Base-by-base conservation (phyloP, 768 basidiomycete genomes). In the Macrocybe gigantea region DNA sequence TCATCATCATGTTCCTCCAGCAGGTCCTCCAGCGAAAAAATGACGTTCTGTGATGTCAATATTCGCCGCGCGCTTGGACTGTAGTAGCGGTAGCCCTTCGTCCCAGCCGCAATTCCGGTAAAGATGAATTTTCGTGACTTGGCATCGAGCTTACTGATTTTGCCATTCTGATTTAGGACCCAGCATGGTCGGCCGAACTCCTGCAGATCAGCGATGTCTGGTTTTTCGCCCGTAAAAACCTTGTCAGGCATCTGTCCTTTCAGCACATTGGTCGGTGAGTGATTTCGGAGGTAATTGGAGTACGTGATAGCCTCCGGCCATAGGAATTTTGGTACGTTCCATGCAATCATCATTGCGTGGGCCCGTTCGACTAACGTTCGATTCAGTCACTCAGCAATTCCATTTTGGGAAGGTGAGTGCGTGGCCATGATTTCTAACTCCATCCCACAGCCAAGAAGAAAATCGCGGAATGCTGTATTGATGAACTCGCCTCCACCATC, bases 181-280 rank as follows among this genome's bases (percentile, higher is more conserved):
- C 49, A 49, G 33, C 42, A 44, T 12, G 33, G 41, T 4, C 38
- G 7, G 36, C 56, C 63, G 41, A 58, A 64, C 32, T 48, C 35
- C 5, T 40, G 53, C 1, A 66, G 33, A 14, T 51, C 33, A 0
- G 49, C 38, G 5, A 68, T 33, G 33, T 66, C 41, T 0, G 65
- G 65, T 37, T 64, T 65, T 35, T 33, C 41, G 12, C 59, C 50
- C 1, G 44, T 48, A n/a, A 33, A 46, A 3, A 39, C 48, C 43
- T 67, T 62, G 5, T 60, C 44, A 1, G 63, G 68, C 0, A 62
- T 65, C 13, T 45, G 52, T n/a, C 54, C 54, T n/a, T n/a, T n/a
- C n/a, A n/a, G n/a, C n/a, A n/a, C n/a, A n/a, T n/a, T n/a, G n/a
- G n/a, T n/a, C n/a, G 60, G 56, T 3, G 55, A 48, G 9, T 56